phyloP scores from a whole-genome alignment of 2,329 filamentous ascomycete genomes.

The Endothia cerciana region DNA sequence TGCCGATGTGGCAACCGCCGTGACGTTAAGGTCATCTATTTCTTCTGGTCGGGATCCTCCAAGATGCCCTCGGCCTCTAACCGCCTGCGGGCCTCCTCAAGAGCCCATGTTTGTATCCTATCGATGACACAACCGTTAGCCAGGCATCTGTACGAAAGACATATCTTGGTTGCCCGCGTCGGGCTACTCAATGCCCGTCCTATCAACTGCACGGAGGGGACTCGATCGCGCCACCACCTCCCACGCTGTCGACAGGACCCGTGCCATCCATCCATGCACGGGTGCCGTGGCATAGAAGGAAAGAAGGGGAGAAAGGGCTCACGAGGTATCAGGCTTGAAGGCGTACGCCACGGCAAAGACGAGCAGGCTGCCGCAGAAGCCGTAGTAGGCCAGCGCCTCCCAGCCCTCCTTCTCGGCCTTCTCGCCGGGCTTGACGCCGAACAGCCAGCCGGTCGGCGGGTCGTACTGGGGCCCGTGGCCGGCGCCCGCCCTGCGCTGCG shows the following conservation, averaged over 20 bases:
- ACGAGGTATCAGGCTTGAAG: constrained; percentile 99
- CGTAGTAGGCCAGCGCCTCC: constrained; percentile 85
- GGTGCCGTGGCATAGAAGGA: constrained; percentile 8
- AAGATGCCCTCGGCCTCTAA: constrained; percentile 96
- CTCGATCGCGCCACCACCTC: not conserved
- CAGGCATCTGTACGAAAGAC: not conserved
- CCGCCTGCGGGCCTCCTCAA: constrained; percentile 93
- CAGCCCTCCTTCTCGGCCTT: constrained; percentile 96
- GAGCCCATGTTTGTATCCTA: constrained; percentile 99
- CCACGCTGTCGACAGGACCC: not conserved
- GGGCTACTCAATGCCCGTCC: not conserved
- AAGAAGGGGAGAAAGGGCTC: constrained; percentile 52
- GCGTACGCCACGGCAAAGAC: constrained; percentile 81
- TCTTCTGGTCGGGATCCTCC: constrained; percentile 71
- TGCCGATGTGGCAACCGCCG: constrained; percentile 6
- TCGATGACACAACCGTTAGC: constrained; percentile 35
- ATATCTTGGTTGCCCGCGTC: not conserved
- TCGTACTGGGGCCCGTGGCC: constrained; percentile 80
- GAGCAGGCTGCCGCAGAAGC: constrained; percentile 78
- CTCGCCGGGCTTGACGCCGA: constrained; percentile 91
- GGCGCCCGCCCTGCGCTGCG: constrained; percentile 41
- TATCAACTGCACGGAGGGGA: not conserved
- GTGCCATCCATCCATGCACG: not conserved
- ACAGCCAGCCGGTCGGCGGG: constrained; percentile 88
- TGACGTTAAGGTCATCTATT: constrained; percentile 33